Evolutionary conservation across 1,139 yeast genomes (phyloP).

Genomic region (Blastobotrys petasosporus): DNA sequence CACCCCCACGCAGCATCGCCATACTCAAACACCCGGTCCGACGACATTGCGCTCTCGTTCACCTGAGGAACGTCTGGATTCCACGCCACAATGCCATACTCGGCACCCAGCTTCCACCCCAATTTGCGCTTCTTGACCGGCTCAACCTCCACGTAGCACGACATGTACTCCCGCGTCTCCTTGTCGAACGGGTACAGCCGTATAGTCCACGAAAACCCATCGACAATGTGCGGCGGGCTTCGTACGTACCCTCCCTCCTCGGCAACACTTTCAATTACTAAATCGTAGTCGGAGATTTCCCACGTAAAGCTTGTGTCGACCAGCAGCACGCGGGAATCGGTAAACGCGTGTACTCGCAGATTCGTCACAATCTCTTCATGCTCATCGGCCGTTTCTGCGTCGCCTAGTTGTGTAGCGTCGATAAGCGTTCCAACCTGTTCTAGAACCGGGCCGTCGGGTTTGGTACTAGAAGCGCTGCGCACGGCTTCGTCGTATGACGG

Average conservation of each 20-base stretch:
- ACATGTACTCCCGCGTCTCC: conserved; percentile 22
- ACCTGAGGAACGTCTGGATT: neutral
- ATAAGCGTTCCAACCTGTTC: too few relatives aligned
- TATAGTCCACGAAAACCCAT: conserved; percentile 67
- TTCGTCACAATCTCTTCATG: too few relatives aligned
- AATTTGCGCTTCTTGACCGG: neutral
- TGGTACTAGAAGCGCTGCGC: too few relatives aligned
- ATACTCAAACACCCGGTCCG: neutral
- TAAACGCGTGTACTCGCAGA: neutral
- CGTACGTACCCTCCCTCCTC: conserved; percentile 27
- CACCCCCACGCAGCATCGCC: neutral
- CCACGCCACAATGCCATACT: conserved; percentile 4
- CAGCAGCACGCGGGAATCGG: conserved; percentile 16
- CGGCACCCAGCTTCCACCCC: neutral
- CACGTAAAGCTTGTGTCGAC: conserved; percentile 51
- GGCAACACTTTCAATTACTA: conserved; percentile 30
- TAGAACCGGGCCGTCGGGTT: too few relatives aligned
- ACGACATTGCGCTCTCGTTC: neutral
- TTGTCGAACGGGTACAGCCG: conserved; percentile 54
- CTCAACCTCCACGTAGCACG: neutral
- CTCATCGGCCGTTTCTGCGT: too few relatives aligned
- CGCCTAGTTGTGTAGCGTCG: too few relatives aligned
- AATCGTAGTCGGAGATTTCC: conserved; percentile 63
- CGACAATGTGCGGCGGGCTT: conserved; percentile 54
- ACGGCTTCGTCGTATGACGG: too few relatives aligned